Evolutionary conservation across 2,329 filamentous ascomycete genomes (phyloP), one percentile per base, ranked within the genome.

Genomic region (Ascochyta rabiei): DNA sequence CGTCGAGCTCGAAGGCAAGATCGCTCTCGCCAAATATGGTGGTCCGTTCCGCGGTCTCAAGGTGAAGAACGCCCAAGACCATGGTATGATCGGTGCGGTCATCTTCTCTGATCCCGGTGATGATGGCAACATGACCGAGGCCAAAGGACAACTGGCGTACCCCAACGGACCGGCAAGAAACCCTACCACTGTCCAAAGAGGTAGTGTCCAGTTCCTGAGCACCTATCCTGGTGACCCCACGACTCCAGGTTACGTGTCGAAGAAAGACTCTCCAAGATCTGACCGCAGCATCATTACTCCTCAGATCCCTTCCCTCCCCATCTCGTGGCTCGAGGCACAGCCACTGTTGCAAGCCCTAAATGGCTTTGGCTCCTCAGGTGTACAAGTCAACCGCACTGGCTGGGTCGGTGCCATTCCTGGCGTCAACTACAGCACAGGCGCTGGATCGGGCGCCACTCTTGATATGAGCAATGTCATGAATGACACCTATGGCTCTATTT

Each of bases 271-370:
- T 16, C 89, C 89, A 15, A 85, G 92, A 30, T 81, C 85, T 48
- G 86, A 90, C 16, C 85, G 86, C 0, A 80, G 87, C 18, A 75
- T 80, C 7, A 81, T 83, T 3, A 89, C 86, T 21, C 89, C 92
- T 0, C 84, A 82, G 2, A 96, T 96, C 53, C 92, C 93, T 0
- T 96, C 92, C 1, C 78, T 96, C 6, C 92, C 92, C 2, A 89
- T 96, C 34, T 96, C 92, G 0, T 96, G 93, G 72, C 76, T 80
- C 3, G 91, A 96, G 61, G 91, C 89, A 1, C 75, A 96, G 19
- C 92, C 92, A 0, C 84, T 96, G 30, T 81, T 96, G 16, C 88
- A 87, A 67, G 89, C 91, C 0, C 79, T 96, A 44, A 95, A 96
- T 66, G 91, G 91, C 4, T 84, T 91, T 68, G 92, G 92, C 0